These are phyloP conservation scores for Mucor circinelloides DNA, from an alignment of 371 early-diverging fungal genomes.

Conservation along the genomic window DNA sequence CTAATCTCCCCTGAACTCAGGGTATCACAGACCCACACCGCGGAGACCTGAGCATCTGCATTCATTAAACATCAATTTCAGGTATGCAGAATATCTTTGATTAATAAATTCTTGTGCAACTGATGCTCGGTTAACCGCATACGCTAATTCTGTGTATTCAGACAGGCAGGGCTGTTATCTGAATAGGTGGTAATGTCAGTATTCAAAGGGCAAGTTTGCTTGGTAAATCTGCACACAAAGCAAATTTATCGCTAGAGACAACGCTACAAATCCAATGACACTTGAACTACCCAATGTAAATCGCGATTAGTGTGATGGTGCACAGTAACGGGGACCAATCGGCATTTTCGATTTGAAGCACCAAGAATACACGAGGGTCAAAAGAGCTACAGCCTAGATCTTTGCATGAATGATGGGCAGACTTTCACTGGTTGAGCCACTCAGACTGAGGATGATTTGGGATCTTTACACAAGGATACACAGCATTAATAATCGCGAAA, in stretches of 20 bases:
- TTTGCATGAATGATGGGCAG: neutral
- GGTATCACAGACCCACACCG: neutral
- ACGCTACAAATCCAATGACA: neutral
- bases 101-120: neutral
- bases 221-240: neutral
- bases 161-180: neutral
- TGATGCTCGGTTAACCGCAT: neutral
- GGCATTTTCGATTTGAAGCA: neutral
- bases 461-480: neutral
- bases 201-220: neutral
- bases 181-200: too few species aligned
- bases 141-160: neutral
- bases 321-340: neutral
- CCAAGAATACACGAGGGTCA: neutral
- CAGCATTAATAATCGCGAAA: neutral
- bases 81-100: neutral
- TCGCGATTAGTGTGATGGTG: neutral
- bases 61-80: neutral
- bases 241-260: neutral
- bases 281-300: neutral
- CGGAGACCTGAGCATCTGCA: neutral
- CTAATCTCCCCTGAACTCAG: neutral
- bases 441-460: neutral
- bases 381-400: neutral
- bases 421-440: neutral